These are phyloP conservation scores for Penicillium glabrum DNA, from an alignment of 2,329 filamentous ascomycete species.

Conservation along the genomic window DNA sequence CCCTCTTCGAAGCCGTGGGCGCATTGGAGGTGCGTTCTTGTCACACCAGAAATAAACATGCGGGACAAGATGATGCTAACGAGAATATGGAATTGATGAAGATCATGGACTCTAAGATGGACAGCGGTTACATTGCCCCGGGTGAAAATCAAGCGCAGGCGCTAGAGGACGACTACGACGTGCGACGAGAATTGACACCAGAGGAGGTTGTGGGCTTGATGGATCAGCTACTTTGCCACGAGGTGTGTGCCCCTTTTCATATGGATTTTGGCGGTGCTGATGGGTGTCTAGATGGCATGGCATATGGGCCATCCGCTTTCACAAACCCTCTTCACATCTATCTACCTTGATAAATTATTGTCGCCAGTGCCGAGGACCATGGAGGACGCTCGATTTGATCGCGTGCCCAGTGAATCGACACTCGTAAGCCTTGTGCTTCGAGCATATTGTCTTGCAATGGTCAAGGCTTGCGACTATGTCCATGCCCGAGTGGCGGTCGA, in stretches of 20 bases:
- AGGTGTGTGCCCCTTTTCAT: conserved; percentile 55
- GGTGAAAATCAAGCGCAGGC: conserved; percentile 60
- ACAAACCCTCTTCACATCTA: conserved; percentile 88
- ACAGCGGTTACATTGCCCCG: conserved; percentile 79
- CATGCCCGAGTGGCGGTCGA: conserved; percentile 76
- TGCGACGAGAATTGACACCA: conserved; percentile 65
- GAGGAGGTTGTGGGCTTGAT: conserved; percentile 89
- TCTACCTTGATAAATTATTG: conserved; percentile 83
- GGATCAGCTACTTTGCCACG: conserved; percentile 85
- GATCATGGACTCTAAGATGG: conserved; percentile 99
- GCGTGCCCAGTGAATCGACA: conserved; percentile 36
- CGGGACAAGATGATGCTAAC: conserved; percentile 16
- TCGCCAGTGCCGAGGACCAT: conserved; percentile 66
- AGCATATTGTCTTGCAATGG: conserved; percentile 79
- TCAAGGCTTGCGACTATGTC: conserved; percentile 80
- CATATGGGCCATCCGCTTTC: conserved; percentile 93
- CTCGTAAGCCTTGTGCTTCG: conserved; percentile 67
- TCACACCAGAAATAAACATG: conserved; percentile 6
- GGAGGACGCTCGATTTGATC: conserved; percentile 63
- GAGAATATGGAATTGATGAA: conserved; percentile 39
- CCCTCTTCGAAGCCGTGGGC: conserved; percentile 89
- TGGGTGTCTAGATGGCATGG: conserved; percentile 77
- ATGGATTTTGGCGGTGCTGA: background rate
- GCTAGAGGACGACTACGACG: conserved; percentile 81
- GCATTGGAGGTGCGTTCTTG: conserved; percentile 56